Conservation (phyloP, 1,284 basidiomycete species). For the Peniophora sp. region DNA sequence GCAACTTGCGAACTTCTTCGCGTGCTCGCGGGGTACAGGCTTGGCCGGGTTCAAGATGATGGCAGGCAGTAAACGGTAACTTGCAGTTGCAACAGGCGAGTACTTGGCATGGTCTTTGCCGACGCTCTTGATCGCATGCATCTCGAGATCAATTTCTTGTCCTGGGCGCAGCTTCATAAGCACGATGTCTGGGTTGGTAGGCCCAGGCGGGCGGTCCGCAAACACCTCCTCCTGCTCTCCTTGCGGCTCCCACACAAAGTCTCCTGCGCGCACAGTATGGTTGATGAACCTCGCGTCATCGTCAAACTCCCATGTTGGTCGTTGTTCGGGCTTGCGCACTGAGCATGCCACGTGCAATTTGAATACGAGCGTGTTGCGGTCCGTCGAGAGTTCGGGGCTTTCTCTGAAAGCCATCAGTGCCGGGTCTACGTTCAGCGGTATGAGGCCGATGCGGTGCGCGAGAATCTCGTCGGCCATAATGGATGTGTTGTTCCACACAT, state of each 20-base stretch:
- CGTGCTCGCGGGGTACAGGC: conserved; percentile 57
- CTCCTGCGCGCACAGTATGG: conserved; percentile 69
- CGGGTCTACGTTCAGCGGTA: conserved; percentile 88
- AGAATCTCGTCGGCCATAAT: conserved; percentile 95
- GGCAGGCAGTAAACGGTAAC: conserved; percentile 88
- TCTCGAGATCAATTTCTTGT: conserved; percentile 75
- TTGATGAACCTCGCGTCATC: conserved; percentile 44
- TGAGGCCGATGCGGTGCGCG: conserved; percentile 83
- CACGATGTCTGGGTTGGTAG: conserved; percentile 82
- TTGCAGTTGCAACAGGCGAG: conserved; percentile 94
- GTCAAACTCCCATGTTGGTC: conserved; percentile 7
- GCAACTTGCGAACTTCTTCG: conserved; percentile 78
- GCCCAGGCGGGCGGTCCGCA: conserved; percentile 45
- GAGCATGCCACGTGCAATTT: conserved; percentile 69
- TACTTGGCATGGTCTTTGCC: conserved; percentile 98
- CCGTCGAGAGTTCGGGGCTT: conserved; percentile 59
- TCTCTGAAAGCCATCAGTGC: conserved; percentile 44
- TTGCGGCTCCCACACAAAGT: conserved; percentile 78
- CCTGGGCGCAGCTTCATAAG: conserved; percentile 93
- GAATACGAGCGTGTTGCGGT: conserved; percentile 92
- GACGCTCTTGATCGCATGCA: conserved; percentile 93
- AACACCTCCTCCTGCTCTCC: conserved; percentile 74
- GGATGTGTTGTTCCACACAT: conserved; percentile 93
- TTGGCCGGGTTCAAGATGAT: conserved; percentile 69
- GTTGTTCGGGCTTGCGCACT: conserved; percentile 35